Evolutionary conservation across 225 moss, liverwort and hornwort species (phyloP).

Genomic region (Bryoerythrophyllum caledonicum): DNA sequence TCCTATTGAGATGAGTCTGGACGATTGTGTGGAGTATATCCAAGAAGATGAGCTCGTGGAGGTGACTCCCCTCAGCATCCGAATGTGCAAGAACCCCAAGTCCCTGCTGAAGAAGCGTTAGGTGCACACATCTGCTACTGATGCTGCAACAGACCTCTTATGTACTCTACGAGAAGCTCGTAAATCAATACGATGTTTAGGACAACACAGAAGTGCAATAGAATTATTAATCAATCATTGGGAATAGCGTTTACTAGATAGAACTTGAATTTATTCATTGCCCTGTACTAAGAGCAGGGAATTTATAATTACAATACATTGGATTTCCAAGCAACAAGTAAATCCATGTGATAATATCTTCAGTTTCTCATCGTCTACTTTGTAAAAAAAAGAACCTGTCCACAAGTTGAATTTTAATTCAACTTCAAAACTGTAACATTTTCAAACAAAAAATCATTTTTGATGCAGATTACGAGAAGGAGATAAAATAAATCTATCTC

Average conservation of each 20-base stretch:
- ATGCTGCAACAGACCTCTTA: neutral
- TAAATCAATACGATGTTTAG: neutral
- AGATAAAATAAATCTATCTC: no score
- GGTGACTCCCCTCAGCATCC: conserved; percentile 78
- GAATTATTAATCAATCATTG: neutral
- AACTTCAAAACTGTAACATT: no score
- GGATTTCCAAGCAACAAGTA: neutral
- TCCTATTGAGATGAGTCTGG: conserved; percentile 76
- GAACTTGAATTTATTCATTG: conserved; percentile 28
- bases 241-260: neutral
- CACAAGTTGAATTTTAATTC: no score
- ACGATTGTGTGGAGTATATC: conserved; percentile 92
- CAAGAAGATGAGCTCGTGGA: conserved; percentile 96
- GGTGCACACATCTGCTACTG: neutral
- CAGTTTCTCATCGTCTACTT: neutral
- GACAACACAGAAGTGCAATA: neutral
- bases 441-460: no score
- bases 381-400: neutral
- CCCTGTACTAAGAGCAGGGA: conserved; percentile 18
- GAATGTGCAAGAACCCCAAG: conserved; percentile 88
- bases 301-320: neutral
- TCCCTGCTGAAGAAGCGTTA: conserved; percentile 58
- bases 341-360: neutral
- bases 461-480: no score
- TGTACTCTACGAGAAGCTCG: neutral